Percentiles rank a stretch among this genome's conserved stretches.
phyloP scores from a whole-genome alignment of 345 rosid genomes.

The Balakata baccata region DNA sequence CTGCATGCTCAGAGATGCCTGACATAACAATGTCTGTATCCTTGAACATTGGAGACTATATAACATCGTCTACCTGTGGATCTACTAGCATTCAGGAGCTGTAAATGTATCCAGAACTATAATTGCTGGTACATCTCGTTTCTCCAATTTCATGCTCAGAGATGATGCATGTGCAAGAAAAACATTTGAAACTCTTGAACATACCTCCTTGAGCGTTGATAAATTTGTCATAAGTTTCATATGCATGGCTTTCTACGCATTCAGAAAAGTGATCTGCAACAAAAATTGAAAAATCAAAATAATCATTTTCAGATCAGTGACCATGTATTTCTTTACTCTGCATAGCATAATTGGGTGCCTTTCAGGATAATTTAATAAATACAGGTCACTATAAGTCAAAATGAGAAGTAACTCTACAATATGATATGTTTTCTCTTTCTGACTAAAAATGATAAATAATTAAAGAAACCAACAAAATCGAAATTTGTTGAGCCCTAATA shows the following conservation, averaged over 20 bases:
- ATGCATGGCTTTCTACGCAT: slow-evolving; percentile 92
- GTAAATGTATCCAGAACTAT: too few species aligned
- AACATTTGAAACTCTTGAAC: slow-evolving; percentile 14
- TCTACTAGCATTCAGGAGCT: neutral
- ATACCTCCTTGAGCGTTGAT: slow-evolving; percentile 81
- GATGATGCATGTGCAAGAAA: neutral
- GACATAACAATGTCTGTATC: neutral
- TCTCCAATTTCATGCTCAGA: neutral
- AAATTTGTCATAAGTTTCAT: slow-evolving; percentile 91
- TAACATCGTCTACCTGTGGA: slow-evolving; percentile 1
- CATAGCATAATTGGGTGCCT: neutral
- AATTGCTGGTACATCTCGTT: neutral
- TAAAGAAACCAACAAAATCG: slow-evolving; percentile 5
- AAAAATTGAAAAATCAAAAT: slow-evolving; percentile 15
- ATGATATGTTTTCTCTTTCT: neutral
- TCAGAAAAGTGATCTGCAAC: slow-evolving; percentile 86
- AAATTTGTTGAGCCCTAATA: neutral
- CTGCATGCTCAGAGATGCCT: neutral
- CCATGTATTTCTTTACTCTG: neutral
- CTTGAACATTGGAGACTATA: neutral
- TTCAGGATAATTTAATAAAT: neutral
- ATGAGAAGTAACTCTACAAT: neutral
- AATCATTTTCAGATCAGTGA: neutral
- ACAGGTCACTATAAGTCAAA: neutral
- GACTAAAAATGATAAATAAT: neutral